phyloP scores from a whole-genome alignment of 371 early-diverging fungal species.

The Mortierella sp. region DNA sequence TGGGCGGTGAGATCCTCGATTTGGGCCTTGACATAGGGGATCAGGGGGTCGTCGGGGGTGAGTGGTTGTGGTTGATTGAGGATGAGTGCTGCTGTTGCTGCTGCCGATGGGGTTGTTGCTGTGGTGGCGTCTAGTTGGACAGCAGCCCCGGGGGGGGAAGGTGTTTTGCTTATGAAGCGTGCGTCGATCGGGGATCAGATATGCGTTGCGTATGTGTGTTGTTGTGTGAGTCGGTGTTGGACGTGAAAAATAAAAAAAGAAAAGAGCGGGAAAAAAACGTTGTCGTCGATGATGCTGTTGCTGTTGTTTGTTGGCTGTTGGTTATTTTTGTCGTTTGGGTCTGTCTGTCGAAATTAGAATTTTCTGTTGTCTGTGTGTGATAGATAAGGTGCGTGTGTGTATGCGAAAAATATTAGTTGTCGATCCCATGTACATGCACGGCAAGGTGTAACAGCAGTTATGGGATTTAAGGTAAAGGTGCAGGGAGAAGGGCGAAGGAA shows the following conservation, averaged over 20 bases:
- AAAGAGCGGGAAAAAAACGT: constrained; percentile 1
- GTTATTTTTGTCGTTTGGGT: background rate
- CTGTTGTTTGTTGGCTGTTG: background rate
- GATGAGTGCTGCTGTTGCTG: background rate
- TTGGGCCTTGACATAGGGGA: constrained; percentile 56
- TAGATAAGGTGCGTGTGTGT: constrained; percentile 2
- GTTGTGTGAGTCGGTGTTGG: background rate
- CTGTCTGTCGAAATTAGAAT: constrained; percentile 12
- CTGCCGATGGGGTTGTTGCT: background rate
- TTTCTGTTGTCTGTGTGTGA: background rate
- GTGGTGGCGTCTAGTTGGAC: constrained; percentile 28
- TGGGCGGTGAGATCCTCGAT: constrained; percentile 52
- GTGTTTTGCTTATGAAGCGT: background rate
- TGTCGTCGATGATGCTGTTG: background rate
- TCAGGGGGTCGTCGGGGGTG: constrained; percentile 39
- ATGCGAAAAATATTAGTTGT: no score
- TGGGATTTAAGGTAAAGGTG: background rate
- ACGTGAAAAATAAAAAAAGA: no score
- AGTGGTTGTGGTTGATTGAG: constrained; percentile 21
- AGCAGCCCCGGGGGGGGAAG: constrained; percentile 31
- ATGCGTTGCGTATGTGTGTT: background rate
- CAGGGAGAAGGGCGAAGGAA: background rate
- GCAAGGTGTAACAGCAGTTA: background rate
- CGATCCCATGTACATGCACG: background rate
- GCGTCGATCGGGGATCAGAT: background rate